Evolutionary conservation across 495 filamentous ascomycete genomes (phyloP), one percentile per base, ranked within the genome.

Genomic region (Terfezia boudieri): DNA sequence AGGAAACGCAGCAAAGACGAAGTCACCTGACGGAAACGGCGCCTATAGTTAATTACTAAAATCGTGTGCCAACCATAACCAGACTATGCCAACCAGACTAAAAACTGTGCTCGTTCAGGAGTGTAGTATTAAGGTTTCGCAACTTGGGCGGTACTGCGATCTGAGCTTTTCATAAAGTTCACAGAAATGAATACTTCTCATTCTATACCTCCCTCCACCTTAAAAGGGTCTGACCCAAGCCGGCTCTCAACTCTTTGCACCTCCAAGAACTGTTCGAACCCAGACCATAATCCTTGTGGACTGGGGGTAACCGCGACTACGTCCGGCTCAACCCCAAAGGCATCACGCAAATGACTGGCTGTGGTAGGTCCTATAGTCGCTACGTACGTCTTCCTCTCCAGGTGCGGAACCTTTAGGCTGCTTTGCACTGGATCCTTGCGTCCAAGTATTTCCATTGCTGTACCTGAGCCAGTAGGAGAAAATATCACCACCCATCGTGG

Each of bases 321-420:
- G 71, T 96, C 81, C 16, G 86, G 77, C 60, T 80, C 73, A 60
- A 82, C 80, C 9, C 70, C 80, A 67, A 86, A 86, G 51, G 72
- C 71, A 22, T 69, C 69, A 8, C 71, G 61, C 50, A 98, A 67
- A 68, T 84, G 76, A 64, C 83, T 81, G 53, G 81, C 71, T 36
- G 92, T 99, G 52, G 92, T 99, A 14, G 92, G 89, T 23, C 90
- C 90, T 67, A 99, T 99, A 3, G 85, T 88, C 11, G 82, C 84
- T 56, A 95, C 69, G 61, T 73, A 80, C 14, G 78, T 74, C 53
- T 58, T 67, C 55, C 63, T 57, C 53, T 66, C 36, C 1, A 32
- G 26, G 26, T 7, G 26, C 7, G 26, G 26, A 32, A 32, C 26
- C 26, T 32, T 4, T 32, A 32, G 26, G 4, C 26, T 32, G 50